Evolutionary conservation across 2,329 filamentous ascomycete genomes (phyloP).

Genomic region (Venturia nashicola): DNA sequence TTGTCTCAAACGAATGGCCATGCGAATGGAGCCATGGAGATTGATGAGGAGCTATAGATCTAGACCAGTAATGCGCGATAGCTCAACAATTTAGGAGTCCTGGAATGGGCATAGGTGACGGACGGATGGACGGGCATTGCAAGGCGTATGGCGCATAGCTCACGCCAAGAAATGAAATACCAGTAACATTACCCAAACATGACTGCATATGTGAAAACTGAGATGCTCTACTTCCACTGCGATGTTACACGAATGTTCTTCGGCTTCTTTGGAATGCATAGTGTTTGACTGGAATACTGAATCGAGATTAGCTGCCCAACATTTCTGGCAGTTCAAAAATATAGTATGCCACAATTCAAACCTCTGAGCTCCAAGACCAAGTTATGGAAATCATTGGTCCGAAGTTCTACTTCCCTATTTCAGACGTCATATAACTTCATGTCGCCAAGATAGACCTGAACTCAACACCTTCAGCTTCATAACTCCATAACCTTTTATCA

Average conservation of each 20-base stretch:
- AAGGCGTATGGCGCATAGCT: not conserved
- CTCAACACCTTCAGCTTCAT: not conserved
- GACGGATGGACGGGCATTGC: not conserved
- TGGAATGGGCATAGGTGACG: not conserved
- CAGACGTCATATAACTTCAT: not conserved
- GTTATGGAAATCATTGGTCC: too few species aligned
- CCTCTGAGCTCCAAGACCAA: too few species aligned
- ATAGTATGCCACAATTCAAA: too few species aligned
- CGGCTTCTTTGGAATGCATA: too few species aligned
- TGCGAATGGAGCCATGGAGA: constrained; percentile 55
- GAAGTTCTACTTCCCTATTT: too few species aligned
- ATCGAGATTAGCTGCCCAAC: too few species aligned
- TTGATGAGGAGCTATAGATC: constrained; percentile 39
- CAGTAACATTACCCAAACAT: not conserved
- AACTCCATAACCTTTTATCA: not conserved
- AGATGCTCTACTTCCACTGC: not conserved
- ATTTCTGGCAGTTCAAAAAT: too few species aligned
- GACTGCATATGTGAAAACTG: not conserved
- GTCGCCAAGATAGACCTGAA: not conserved
- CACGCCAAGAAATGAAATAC: not conserved
- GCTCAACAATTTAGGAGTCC: not conserved
- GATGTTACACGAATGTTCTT: not conserved
- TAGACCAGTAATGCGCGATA: not conserved
- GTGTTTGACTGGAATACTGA: too few species aligned
- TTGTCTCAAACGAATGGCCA: constrained; percentile 34